phyloP scores from a whole-genome alignment of 768 basidiomycete genomes.

The Termitomyces titanicus region DNA sequence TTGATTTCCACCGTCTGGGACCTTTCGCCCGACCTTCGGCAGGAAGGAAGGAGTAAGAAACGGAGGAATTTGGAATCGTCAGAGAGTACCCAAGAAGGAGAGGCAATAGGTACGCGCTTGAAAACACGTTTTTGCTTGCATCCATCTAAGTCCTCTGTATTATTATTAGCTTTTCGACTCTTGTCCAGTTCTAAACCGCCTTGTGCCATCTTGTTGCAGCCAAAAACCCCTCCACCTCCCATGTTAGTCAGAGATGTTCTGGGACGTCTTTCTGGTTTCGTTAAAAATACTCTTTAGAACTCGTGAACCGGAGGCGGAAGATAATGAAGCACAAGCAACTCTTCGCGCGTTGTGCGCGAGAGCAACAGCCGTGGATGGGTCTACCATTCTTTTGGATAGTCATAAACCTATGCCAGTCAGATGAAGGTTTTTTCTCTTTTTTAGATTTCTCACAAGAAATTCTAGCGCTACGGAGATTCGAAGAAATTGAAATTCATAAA shows the following conservation, averaged over 20 bases:
- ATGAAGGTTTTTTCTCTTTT: neutral
- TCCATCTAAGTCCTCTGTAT: neutral
- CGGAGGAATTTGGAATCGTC: constrained; percentile 4
- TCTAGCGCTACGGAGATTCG: neutral
- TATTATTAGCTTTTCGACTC: constrained; percentile 42
- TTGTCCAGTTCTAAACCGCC: constrained; percentile 38
- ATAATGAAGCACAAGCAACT: constrained; percentile 38
- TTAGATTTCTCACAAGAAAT: neutral
- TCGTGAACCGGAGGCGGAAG: constrained; percentile 48
- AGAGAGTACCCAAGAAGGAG: neutral
- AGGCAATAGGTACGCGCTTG: constrained; percentile 4
- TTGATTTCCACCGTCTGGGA: constrained; percentile 15
- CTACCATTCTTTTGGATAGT: constrained; percentile 24
- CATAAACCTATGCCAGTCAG: constrained; percentile 15
- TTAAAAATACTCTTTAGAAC: constrained; percentile 28
- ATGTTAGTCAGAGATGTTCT: constrained; percentile 27
- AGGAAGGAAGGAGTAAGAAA: constrained; percentile 6
- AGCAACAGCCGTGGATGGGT: constrained; percentile 36
- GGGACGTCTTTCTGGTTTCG: too few species aligned
- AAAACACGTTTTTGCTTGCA: neutral
- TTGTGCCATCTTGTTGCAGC: constrained; percentile 36
- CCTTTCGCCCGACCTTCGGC: neutral
- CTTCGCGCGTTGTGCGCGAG: constrained; percentile 36
- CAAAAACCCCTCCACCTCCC: constrained; percentile 36
- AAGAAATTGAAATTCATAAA: constrained; percentile 1